Conservation (phyloP, 2,329 filamentous ascomycete species). For the Cordyceps fumosorosea region DNA sequence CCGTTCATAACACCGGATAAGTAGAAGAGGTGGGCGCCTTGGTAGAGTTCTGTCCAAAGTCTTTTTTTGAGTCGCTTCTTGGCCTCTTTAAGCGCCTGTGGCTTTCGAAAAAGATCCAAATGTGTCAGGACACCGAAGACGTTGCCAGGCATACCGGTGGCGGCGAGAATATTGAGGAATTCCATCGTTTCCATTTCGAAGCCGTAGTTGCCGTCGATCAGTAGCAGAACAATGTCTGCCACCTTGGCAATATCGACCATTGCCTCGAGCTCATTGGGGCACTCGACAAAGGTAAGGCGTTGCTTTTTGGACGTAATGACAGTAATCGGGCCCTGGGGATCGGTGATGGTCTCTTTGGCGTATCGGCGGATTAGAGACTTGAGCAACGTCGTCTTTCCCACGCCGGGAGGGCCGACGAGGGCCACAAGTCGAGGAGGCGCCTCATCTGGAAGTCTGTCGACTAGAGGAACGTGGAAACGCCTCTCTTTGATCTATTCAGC, state of each 20-base stretch:
- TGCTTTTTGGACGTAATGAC: conserved; percentile 95
- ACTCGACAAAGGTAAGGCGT: conserved; percentile 91
- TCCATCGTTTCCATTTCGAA: conserved; percentile 99
- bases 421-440: conserved; percentile 87
- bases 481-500: conserved; percentile 76
- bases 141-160: conserved; percentile 96
- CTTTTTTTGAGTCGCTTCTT: conserved; percentile 96
- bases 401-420: conserved; percentile 90
- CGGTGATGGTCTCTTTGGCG: conserved; percentile 87
- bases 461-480: conserved; percentile 88
- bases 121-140: conserved; percentile 97
- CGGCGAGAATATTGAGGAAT: conserved; percentile 88
- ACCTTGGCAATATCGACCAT: conserved; percentile 98
- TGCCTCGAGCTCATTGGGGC: conserved; percentile 88
- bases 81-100: conserved; percentile 81
- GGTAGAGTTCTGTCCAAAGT: conserved; percentile 95
- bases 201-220: conserved; percentile 98
- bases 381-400: conserved; percentile 90
- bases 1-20: conserved; percentile 95
- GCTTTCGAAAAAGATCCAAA: conserved; percentile 90
- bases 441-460: conserved; percentile 93
- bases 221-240: conserved; percentile 90
- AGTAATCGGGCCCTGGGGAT: conserved; percentile 86
- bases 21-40: conserved; percentile 95
- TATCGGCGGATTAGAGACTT: conserved; percentile 93